phyloP scores from a whole-genome alignment of 2,329 filamentous ascomycete species.

The Trichophyton verrucosum region DNA sequence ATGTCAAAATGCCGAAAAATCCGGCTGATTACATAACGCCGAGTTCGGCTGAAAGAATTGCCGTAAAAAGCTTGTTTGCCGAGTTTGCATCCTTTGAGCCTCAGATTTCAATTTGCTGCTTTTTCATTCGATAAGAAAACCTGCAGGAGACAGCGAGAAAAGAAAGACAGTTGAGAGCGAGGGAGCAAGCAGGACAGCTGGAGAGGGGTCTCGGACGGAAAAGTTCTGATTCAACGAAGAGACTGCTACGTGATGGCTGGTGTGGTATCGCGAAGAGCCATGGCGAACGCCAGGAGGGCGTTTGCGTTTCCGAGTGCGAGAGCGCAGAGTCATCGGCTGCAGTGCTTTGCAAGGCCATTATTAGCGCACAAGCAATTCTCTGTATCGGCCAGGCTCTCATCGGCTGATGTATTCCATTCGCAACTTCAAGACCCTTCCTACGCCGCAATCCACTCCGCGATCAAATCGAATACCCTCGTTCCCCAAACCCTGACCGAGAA shows the following conservation, averaged over 20 bases:
- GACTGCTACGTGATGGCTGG: background rate
- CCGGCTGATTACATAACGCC: background rate
- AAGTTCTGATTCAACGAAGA: background rate
- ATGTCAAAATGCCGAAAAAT: background rate
- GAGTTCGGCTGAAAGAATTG: background rate
- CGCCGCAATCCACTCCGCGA: constrained; percentile 12
- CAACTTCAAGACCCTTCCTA: constrained; percentile 13
- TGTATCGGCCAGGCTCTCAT: constrained; percentile 5
- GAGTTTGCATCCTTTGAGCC: constrained; percentile 7
- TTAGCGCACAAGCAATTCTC: constrained; percentile 9
- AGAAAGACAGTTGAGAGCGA: background rate
- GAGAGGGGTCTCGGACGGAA: background rate
- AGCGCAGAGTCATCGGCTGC: constrained; percentile 4
- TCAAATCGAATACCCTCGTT: constrained; percentile 18
- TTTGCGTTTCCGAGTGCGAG: background rate
- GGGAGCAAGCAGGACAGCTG: background rate
- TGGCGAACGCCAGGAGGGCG: constrained; percentile 1
- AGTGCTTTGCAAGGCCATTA: background rate
- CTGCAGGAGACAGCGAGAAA: background rate
- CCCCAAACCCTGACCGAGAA: constrained; percentile 85
- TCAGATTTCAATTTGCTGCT: constrained; percentile 3
- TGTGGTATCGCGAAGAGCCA: constrained; percentile 3
- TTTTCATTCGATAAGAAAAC: constrained; percentile 1
- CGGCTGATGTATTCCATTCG: constrained; percentile 12
- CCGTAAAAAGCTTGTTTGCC: constrained; percentile 6